A percentile compares a stretch with the other conserved stretches of the same genome.
Conservation (phyloP, 495 filamentous ascomycete species). For the Podospora pseudoanserina region DNA sequence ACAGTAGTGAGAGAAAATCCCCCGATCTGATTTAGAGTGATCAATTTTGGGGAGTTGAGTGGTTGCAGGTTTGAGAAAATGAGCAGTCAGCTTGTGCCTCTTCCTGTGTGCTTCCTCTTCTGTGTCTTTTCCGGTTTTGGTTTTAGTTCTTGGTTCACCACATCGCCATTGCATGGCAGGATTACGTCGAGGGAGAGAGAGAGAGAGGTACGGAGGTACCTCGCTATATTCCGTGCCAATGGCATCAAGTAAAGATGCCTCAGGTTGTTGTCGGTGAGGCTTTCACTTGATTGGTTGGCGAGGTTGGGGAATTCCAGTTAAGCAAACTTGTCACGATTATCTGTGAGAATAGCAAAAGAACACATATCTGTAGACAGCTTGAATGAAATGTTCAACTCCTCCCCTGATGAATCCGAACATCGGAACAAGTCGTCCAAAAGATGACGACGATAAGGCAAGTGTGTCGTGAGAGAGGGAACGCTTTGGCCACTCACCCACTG, state of each 20-base stretch:
- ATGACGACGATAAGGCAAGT: background rate
- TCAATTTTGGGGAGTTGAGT: background rate
- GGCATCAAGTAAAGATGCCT: background rate
- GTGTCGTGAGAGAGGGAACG: background rate
- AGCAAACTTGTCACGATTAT: background rate
- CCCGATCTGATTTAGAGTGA: background rate
- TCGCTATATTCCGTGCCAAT: background rate
- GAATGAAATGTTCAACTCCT: background rate
- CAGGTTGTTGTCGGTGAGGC: background rate
- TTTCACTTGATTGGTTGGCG: background rate
- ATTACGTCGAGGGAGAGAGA: background rate
- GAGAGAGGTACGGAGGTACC: background rate
- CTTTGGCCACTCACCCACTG: constrained; percentile 2
- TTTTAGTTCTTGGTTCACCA: background rate
- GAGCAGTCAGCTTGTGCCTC: background rate
- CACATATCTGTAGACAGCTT: background rate
- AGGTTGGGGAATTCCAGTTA: background rate
- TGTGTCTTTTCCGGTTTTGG: no score
- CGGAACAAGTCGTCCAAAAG: background rate
- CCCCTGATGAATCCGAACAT: background rate
- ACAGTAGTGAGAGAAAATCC: background rate
- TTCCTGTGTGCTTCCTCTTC: background rate
- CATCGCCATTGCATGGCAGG: background rate
- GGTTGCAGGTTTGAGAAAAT: background rate
- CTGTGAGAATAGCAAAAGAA: background rate